Evolutionary conservation across 2,329 filamentous ascomycete genomes (phyloP).

Genomic region (Penicillium sp.): DNA sequence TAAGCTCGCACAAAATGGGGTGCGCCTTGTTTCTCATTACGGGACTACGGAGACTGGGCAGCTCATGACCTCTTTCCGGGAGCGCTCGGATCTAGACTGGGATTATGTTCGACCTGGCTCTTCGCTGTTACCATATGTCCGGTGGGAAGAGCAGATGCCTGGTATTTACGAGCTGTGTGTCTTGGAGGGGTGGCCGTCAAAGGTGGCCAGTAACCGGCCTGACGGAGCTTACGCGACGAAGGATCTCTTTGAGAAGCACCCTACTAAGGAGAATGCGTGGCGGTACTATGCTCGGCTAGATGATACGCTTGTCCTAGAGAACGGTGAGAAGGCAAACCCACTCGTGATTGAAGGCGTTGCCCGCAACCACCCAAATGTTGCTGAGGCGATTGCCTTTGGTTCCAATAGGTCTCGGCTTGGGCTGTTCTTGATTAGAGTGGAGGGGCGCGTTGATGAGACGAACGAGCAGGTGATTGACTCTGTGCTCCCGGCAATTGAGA

Average conservation of each 20-base stretch:
- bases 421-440: conserved; percentile 58
- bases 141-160: conserved; percentile 39
- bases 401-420: conserved; percentile 59
- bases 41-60: conserved; percentile 66
- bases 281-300: conserved; percentile 53
- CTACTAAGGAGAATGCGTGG: conserved; percentile 50
- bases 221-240: conserved; percentile 55
- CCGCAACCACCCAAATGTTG: conserved; percentile 56
- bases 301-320: conserved; percentile 53
- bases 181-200: conserved; percentile 43
- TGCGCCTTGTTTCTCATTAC: conserved; percentile 62
- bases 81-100: conserved; percentile 61
- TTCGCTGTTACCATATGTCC: conserved; percentile 48
- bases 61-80: conserved; percentile 65
- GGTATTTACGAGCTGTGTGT: conserved; percentile 44
- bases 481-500: conserved; percentile 56
- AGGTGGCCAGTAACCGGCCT: conserved; percentile 50
- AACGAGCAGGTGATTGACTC: conserved; percentile 54
- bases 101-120: conserved; percentile 59
- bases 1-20: conserved; percentile 55
- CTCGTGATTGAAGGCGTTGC: conserved; percentile 59
- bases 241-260: conserved; percentile 54
- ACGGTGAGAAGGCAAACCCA: conserved; percentile 57
- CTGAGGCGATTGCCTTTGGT: conserved; percentile 64
- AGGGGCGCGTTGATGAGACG: conserved; percentile 43